Base-by-base conservation (phyloP, 1,284 basidiomycete genomes). In the Leccinum griseonigrum region DNA sequence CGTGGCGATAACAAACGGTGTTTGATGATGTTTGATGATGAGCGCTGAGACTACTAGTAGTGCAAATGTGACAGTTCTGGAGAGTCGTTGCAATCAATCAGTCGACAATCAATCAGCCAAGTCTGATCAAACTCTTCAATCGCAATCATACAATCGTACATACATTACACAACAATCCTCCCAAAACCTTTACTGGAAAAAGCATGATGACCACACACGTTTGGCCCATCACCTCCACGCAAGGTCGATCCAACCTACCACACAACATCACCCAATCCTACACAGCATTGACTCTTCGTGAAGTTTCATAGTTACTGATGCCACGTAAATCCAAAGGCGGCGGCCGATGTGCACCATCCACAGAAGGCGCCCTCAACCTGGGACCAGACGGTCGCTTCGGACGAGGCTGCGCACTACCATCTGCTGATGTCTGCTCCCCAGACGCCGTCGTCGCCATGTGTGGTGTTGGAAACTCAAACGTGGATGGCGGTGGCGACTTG, bases 361-460 rank as follows among this genome's bases (percentile, higher is more conserved):
- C 68, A 34, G 76, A 76, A 55, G 62, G 64, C 3, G 40, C 51
- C 28, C 70, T 62, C 28, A 56, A 22, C 32, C 75, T 64, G 16
- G 75, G 75, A 26, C 71, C 74, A 3, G 80, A 78, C 22, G 78
- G 77, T 61, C 75, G 77, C 54, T 79, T 76, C 31, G 78, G 76
- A 18, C 81, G 65, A 46, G 65, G 60, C 56, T 68, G 73, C 56
- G 61, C 43, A 4, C 46, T 22, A 6, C 31, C 48, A 7, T 65
- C 67, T 4, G 58, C 16, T 7, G 55, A 32, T 13, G 59, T 14
- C 54, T 51, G 50, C 8, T 73, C 65, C 18, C 34, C 58, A 10
- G 58, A 54, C 32, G 59, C 14, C 14, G 36, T 34, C 3, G 55
- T 40, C 34, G 10, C 46, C 8, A 32, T 13, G 4, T 55, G 52